Evolutionary conservation across 2,329 filamentous ascomycete species (phyloP), one percentile per base, ranked within the genome.

Genomic region (Tricladium varicosporioides): DNA sequence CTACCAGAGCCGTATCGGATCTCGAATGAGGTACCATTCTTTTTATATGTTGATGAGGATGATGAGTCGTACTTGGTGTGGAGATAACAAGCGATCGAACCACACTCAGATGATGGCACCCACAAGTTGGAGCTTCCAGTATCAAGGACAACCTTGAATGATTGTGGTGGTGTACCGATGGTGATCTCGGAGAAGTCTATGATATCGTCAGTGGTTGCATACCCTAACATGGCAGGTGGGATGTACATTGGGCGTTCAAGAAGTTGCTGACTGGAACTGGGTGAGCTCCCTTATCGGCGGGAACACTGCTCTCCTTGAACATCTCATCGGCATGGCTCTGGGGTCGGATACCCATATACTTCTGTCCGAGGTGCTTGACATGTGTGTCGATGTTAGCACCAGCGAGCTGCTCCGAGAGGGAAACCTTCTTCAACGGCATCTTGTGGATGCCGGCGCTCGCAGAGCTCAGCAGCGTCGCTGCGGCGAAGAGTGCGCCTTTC

Each of bases 111-210:
- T 19, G 92, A 96, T 42, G 95, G 95, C 59, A 99, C 92, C 95
- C 95, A 99, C 63, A 99, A 84, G 81, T 99, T 99, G 74, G 94
- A 97, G 82, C 92, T 97, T 69, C 94, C 94, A 27, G 94, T 99
- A 75, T 99, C 94, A 63, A 99, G 88, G 63, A 99, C 89, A 66
- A 99, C 95, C 84, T 99, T 99, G 86, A 99, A 99, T 67, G 78
- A 82, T 80, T 99, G 94, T 33, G 94, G 87, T 64, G 94, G 94
- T 49, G 87, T 93, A 64, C 94, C 94, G 73, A 99, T 85, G 67
- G 85, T 83, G 74, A 99, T 97, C 76, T 97, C 92, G 66, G 93
- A 95, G 85, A 96, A 99, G 82, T 99, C 92, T 95, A 60, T 1
- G 7, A 8, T 5, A n/a, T 13, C 40, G 31, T 64, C 63, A 65